Evolutionary conservation across 176 grass and related monocot species (phyloP), one percentile per base, ranked within the genome.

Genomic region (Aegilops bicornis): DNA sequence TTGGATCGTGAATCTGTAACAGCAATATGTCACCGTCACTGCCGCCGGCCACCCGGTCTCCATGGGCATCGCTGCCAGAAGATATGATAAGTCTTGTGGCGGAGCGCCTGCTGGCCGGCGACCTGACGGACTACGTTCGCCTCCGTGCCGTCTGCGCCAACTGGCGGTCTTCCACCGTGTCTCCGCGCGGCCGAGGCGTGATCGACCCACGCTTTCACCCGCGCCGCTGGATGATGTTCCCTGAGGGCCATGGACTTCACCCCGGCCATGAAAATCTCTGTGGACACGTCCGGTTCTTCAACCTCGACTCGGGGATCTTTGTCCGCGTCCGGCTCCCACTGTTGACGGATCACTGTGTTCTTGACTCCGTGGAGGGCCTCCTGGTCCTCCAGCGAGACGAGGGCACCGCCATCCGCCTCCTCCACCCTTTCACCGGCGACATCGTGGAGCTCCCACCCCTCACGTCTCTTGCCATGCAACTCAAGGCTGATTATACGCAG

Each of bases 341-440:
- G 11, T 73, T 73, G n/a, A 8, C 12, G 12, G 6, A 73, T 13
- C 70, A 73, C n/a, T 73, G 70, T 1, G 39, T 16, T 1, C 70
- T 73, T n/a, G 39, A 73, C 70, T 73, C 70, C 22, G 39, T 45
- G 0, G 70, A 45, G 70, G 70, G 37, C 39, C 70, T 73, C 70
- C 70, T 73, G 37, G 70, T 45, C 5, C 70, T 73, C 39, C 70
- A 73, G 39, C 70, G 70, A 25, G 70, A 73, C 70, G 2, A 45
- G n/a, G 70, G 45, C 70, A 73, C 39, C n/a, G n/a, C 70, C 12
- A 45, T 73, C 70, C 70, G 39, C 37, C 70, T 73, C 70, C 70
- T 73, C 12, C 70, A 73, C 39, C 70, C 70, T 73, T 25, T 73
- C 70, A 73, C 39, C 0, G 70, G 70, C 39, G 70, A 73, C 70